Conservation (phyloP, 768 basidiomycete species). For the Multifurca ochricompacta region DNA sequence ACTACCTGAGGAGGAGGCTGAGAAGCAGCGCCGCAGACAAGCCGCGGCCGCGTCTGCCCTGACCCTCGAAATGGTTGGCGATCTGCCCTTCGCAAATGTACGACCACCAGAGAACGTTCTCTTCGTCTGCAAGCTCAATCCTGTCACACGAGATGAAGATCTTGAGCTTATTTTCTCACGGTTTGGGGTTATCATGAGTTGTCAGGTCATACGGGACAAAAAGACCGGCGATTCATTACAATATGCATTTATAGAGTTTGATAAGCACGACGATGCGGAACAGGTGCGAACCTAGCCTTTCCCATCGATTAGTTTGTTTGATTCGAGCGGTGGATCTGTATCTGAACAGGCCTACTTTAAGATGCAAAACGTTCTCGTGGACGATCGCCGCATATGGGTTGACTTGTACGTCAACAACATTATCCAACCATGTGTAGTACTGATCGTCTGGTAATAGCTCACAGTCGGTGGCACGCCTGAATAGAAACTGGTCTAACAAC, state of each 20-base stretch:
- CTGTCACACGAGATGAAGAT: constrained; percentile 92
- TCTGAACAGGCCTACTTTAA: constrained; percentile 87
- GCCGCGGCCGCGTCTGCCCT: constrained; percentile 90
- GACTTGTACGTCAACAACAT: constrained; percentile 68
- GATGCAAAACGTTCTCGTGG: constrained; percentile 98
- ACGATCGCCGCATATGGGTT: constrained; percentile 97
- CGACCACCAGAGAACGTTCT: constrained; percentile 97
- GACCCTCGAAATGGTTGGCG: constrained; percentile 98
- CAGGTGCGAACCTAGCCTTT: constrained; percentile 42
- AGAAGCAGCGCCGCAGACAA: constrained; percentile 70
- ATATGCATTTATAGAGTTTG: constrained; percentile 98
- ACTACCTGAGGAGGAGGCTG: constrained; percentile 80
- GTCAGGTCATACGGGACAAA: constrained; percentile 95
- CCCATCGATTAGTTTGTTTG: neutral
- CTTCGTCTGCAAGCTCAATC: constrained; percentile 97
- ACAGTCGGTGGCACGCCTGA: constrained; percentile 88
- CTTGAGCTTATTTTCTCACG: constrained; percentile 95
- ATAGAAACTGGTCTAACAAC: constrained; percentile 76
- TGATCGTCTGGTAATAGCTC: constrained; percentile 42
- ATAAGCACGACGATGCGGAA: constrained; percentile 87
- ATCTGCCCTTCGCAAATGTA: constrained; percentile 96
- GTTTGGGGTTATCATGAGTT: constrained; percentile 93
- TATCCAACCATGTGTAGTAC: constrained; percentile 6
- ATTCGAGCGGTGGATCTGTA: neutral
- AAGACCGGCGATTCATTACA: constrained; percentile 93